phyloP scores from a whole-genome alignment of 768 basidiomycete genomes.

The Sporobolomyces pararoseus region DNA sequence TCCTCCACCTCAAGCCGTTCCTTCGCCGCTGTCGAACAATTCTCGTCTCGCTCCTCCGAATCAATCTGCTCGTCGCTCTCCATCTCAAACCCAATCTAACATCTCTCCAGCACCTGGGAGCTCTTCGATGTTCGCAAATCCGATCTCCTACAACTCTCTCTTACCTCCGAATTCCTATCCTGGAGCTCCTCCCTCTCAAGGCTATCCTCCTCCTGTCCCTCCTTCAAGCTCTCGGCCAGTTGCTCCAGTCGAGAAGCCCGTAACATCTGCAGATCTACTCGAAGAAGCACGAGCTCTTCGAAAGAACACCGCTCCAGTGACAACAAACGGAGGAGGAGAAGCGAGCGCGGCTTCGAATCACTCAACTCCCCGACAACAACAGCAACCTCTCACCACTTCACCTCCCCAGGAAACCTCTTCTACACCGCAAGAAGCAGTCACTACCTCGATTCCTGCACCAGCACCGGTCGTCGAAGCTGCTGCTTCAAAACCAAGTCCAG shows the following conservation, averaged over 20 bases:
- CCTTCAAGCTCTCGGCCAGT: not conserved
- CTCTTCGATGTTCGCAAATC: conserved; percentile 9
- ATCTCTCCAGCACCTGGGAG: not conserved
- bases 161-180: not conserved
- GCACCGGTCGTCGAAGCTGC: not conserved
- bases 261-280: conserved; percentile 2
- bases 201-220: not conserved
- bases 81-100: not conserved
- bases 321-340: not conserved
- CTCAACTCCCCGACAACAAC: not conserved
- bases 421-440: conserved; percentile 1
- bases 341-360: not conserved
- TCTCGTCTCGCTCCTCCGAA: not conserved
- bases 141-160: not conserved
- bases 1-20: not conserved
- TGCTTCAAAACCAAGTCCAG: not conserved
- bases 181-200: not conserved
- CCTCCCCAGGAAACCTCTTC: conserved; percentile 15
- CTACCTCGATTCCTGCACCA: not conserved
- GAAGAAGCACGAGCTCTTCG: conserved; percentile 6
- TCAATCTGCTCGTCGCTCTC: not conserved
- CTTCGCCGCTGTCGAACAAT: not conserved
- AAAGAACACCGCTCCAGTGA: not conserved
- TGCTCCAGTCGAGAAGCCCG: not conserved
- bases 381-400: not conserved